Percentiles rank a stretch among this genome's conserved stretches.
Conservation (phyloP, 2,329 filamentous ascomycete species). For the Diatrype stigma region DNA sequence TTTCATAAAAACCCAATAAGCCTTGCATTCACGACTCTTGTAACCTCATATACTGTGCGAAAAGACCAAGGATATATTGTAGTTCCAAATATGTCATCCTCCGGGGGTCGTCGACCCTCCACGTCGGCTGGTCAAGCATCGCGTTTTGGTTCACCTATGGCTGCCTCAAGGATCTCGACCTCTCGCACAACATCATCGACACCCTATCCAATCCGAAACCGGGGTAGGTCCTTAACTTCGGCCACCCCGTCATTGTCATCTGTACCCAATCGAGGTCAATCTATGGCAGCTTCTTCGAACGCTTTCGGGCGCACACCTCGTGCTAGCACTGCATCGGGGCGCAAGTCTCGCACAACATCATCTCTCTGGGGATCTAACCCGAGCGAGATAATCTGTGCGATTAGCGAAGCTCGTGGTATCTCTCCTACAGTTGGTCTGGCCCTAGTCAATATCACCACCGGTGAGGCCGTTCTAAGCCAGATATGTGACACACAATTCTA, state of each 20-base stretch:
- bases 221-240: conserved; percentile 16
- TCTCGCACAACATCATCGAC: conserved; percentile 17
- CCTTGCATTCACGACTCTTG: too few species aligned
- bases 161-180: conserved; percentile 6
- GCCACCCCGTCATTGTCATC: conserved; percentile 24
- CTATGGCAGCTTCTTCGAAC: conserved; percentile 24
- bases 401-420: conserved; percentile 83
- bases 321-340: conserved; percentile 38
- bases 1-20: too few species aligned
- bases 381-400: conserved; percentile 79
- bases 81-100: conserved; percentile 2
- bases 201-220: conserved; percentile 8
- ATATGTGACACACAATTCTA: conserved; percentile 94
- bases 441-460: conserved; percentile 81
- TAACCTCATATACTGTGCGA: too few species aligned
- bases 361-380: conserved; percentile 44
- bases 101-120: conserved; percentile 5
- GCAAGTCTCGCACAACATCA: conserved; percentile 38
- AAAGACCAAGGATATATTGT: too few species aligned
- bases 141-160: conserved; percentile 2
- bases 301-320: conserved; percentile 19
- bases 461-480: conserved; percentile 80
- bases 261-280: conserved; percentile 16
- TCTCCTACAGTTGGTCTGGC: conserved; percentile 80
- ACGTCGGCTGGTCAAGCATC: conserved; percentile 15